Conservation (phyloP, 257 asterid species). For the Cordia subcordata region DNA sequence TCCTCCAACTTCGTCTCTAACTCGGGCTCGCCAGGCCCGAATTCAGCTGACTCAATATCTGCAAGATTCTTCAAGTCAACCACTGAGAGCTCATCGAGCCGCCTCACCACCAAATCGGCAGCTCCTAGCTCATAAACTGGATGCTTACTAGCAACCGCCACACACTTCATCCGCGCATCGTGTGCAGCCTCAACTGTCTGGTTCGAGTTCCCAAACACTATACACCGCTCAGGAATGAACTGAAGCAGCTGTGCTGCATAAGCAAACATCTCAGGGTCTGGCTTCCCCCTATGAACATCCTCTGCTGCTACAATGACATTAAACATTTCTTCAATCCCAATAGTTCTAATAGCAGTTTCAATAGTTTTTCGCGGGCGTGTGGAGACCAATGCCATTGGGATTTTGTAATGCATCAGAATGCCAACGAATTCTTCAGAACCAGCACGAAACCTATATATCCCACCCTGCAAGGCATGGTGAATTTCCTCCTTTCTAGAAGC, state of each 20-base stretch:
- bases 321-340: conserved; percentile 71
- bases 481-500: conserved; percentile 78
- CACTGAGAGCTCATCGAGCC: conserved; percentile 78
- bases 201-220: conserved; percentile 91
- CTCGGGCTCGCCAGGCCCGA: conserved; percentile 58
- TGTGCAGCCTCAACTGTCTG: conserved; percentile 94
- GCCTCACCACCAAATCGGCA: conserved; percentile 76
- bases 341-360: conserved; percentile 54
- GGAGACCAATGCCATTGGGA: conserved; percentile 94
- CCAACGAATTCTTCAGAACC: conserved; percentile 80
- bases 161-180: conserved; percentile 93
- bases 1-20: conserved; percentile 77
- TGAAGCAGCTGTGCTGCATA: conserved; percentile 82
- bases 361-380: conserved; percentile 72
- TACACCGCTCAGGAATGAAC: conserved; percentile 78
- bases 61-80: conserved; percentile 87
- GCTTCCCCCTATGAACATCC: conserved; percentile 88
- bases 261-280: conserved; percentile 93
- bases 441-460: conserved; percentile 63
- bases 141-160: conserved; percentile 89
- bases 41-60: conserved; percentile 65
- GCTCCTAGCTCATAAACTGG: conserved; percentile 86
- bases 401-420: conserved; percentile 60
- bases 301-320: conserved; percentile 75
- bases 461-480: conserved; percentile 73